Percentiles rank a stretch among this genome's conserved stretches.
These are phyloP conservation scores for Globisporangium abappressorium DNA, from an alignment of 352 stramenopile genomes.

Conservation along the genomic window DNA sequence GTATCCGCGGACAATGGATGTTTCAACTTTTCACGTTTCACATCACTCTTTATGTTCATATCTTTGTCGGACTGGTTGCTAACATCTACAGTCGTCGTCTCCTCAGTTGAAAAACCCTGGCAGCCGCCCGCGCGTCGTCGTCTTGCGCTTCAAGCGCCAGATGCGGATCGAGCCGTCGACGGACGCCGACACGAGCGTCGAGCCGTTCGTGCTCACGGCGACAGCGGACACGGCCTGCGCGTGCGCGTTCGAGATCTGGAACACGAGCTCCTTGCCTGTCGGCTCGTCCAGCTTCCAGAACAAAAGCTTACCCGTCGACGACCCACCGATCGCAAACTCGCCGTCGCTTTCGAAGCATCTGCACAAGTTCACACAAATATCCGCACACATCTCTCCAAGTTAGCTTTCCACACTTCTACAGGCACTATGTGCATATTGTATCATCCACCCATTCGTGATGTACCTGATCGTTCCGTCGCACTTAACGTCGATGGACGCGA, in stretches of 20 bases:
- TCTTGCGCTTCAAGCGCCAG: conserved; percentile 73
- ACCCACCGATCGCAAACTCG: conserved; percentile 72
- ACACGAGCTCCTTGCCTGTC: conserved; percentile 56
- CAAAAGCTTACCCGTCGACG: conserved; percentile 67
- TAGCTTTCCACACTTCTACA: neutral
- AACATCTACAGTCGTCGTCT: neutral
- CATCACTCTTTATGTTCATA: neutral
- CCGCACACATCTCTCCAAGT: neutral
- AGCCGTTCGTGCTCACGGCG: conserved; percentile 56
- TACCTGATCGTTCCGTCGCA: conserved; percentile 62
- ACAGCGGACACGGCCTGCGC: conserved; percentile 59
- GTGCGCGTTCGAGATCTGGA: conserved; percentile 75
- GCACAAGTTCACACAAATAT: neutral
- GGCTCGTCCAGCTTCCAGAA: conserved; percentile 83
- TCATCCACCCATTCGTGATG: conserved; percentile 4
- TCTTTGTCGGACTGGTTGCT: neutral
- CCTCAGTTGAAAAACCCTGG: conserved; percentile 53
- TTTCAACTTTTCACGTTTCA: neutral
- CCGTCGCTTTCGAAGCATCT: conserved; percentile 81
- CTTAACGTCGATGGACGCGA: conserved; percentile 55
- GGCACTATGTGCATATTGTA: neutral
- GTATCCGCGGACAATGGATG: neutral
- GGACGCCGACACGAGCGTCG: conserved; percentile 51
- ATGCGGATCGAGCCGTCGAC: conserved; percentile 71
- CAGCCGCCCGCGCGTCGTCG: conserved; percentile 41